Base-by-base conservation (phyloP, 148 eudicot species). In the Fagopyrum homotropicum region DNA sequence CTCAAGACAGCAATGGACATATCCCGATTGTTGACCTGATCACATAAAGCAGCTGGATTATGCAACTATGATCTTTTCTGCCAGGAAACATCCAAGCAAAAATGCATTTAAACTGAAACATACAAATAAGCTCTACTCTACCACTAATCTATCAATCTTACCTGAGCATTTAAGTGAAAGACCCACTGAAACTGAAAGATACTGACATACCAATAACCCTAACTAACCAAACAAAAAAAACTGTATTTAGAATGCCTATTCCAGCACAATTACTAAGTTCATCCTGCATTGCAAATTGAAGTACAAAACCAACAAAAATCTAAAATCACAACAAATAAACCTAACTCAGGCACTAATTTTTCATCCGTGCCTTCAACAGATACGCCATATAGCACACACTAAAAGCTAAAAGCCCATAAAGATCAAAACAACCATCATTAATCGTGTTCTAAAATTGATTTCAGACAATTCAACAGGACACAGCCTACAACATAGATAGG, bases 1-100 rank as follows among this genome's bases (percentile, higher is more conserved):
- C 99, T 84, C 83, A 92, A 76, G 79, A 96, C 98, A 73, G 99
- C 99, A 82, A 96, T 90, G 46, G 99, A 92, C 72, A 96, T 77
- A 80, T 92, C 98, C 75, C 99, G 85, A 80, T 96, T 96, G 72
- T 92, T 92, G 72, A 96, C 99, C 98, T 96, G 88, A 71, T 74
- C 75, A 55, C 40, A 77, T 2, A 29, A 29, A 72, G 69, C 56
- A 44, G 75, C 54, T n/a, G 43, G 71, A 66, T 66, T 43, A 66
- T 43, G 46, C n/a, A 66, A 30, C 71, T 40, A 15, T 6, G 46
- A 40, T 35, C 16, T 66, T 35, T 66, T 40, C 71, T 4, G 7
- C 87, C 83, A 80, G 86, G 61, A 70, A 51, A 61, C 45, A 73
- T 69, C 7, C 15, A 35, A n/a, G 10, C 4, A n/a, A 46, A 57